These are phyloP conservation scores for Sporobolomyces phaffii DNA, from an alignment of 768 basidiomycete species.

Conservation along the genomic window DNA sequence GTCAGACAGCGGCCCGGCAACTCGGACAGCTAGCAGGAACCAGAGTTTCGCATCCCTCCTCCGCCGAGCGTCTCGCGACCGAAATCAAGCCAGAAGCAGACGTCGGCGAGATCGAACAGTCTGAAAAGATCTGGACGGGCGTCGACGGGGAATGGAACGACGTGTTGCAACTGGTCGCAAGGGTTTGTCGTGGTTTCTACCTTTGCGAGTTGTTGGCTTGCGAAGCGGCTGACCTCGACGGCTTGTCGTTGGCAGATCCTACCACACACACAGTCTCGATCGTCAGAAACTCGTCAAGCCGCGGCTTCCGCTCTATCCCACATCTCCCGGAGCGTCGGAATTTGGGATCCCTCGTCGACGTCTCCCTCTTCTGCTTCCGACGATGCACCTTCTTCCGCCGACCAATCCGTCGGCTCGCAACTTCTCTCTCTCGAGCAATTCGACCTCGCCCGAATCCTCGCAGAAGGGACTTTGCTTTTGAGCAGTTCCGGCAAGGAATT, in stretches of 20 bases:
- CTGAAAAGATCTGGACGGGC: slow-evolving; percentile 30
- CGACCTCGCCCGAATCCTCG: slow-evolving; percentile 67
- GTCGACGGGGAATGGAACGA: slow-evolving; percentile 69
- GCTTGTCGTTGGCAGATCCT: slow-evolving; percentile 62
- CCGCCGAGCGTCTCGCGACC: slow-evolving; percentile 42
- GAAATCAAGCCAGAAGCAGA: slow-evolving; percentile 24
- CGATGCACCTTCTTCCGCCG: slow-evolving; percentile 31
- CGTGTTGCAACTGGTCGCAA: slow-evolving; percentile 79
- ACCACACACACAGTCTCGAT: slow-evolving; percentile 83
- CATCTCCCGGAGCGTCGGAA: slow-evolving; percentile 73
- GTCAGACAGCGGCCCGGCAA: slow-evolving; percentile 94
- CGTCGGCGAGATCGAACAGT: background rate
- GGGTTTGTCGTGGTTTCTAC: slow-evolving; percentile 53
- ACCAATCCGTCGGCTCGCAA: slow-evolving; percentile 17
- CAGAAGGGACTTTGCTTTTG: slow-evolving; percentile 70
- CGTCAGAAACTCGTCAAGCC: slow-evolving; percentile 83
- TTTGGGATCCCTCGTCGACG: slow-evolving; percentile 55
- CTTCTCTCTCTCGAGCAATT: slow-evolving; percentile 65
- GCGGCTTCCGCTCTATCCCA: slow-evolving; percentile 82
- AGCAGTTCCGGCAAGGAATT: slow-evolving; percentile 95
- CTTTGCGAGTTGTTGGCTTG: no score
- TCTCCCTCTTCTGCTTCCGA: slow-evolving; percentile 3
- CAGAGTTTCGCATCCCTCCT: slow-evolving; percentile 56
- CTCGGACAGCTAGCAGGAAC: slow-evolving; percentile 84
- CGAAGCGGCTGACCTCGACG: no score